phyloP scores from a whole-genome alignment of 768 basidiomycete species.

The Saitozyma podzolica region DNA sequence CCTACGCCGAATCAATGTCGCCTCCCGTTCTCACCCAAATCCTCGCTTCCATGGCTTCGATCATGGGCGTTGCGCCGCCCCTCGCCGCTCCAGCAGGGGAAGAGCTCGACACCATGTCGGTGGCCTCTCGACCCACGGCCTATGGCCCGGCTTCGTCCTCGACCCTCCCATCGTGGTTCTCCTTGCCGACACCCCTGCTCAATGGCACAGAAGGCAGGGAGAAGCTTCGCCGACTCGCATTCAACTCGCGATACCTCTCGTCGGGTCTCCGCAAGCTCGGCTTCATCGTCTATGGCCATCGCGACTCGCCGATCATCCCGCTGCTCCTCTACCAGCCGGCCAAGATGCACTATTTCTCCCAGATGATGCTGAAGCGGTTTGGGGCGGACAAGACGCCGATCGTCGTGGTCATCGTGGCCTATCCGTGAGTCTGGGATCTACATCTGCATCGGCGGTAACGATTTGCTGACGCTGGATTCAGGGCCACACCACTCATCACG shows the following conservation, averaged over 20 bases:
- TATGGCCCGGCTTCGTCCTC: slow-evolving; percentile 67
- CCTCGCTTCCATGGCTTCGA: slow-evolving; percentile 87
- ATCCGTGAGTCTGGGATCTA: slow-evolving; percentile 54
- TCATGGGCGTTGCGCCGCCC: slow-evolving; percentile 72
- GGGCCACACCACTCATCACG: slow-evolving; percentile 82
- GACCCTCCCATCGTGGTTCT: slow-evolving; percentile 72
- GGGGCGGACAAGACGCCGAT: slow-evolving; percentile 64
- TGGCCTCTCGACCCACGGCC: slow-evolving; percentile 29
- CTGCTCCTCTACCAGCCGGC: slow-evolving; percentile 87
- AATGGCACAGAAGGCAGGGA: slow-evolving; percentile 81
- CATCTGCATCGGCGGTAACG: background rate
- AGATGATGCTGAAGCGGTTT: slow-evolving; percentile 71
- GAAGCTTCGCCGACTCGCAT: slow-evolving; percentile 83
- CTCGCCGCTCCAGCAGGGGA: slow-evolving; percentile 55
- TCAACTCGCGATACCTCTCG: slow-evolving; percentile 91
- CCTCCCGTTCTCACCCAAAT: slow-evolving; percentile 90
- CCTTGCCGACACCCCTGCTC: slow-evolving; percentile 67
- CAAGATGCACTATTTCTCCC: slow-evolving; percentile 88
- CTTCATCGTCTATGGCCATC: slow-evolving; percentile 93
- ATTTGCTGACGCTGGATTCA: slow-evolving; percentile 14
- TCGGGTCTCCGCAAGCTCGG: slow-evolving; percentile 83
- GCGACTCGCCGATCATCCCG: slow-evolving; percentile 89
- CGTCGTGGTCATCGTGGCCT: slow-evolving; percentile 84
- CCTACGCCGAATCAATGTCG: slow-evolving; percentile 86
- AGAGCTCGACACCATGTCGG: slow-evolving; percentile 52